Evolutionary conservation across 2,329 filamentous ascomycete genomes (phyloP).

Genomic region (Exophiala calicioides): DNA sequence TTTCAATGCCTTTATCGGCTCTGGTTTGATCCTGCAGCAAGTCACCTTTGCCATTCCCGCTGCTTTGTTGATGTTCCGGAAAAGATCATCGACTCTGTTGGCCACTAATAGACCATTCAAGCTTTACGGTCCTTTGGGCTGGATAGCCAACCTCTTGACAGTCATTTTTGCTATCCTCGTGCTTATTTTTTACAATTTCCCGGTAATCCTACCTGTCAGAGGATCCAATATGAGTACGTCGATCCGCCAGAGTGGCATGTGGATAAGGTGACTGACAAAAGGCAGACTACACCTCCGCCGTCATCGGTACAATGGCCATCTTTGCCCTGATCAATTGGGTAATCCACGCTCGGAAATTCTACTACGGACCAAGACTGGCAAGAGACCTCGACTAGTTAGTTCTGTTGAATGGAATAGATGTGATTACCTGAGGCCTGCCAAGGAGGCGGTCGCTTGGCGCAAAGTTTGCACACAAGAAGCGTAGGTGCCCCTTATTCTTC

Average conservation of each 20-base stretch:
- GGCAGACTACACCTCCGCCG: constrained; percentile 25
- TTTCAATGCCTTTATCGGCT: constrained; percentile 34
- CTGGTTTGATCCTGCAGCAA: constrained; percentile 24
- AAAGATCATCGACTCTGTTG: constrained; percentile 28
- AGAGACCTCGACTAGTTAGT: neutral
- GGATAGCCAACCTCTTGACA: constrained; percentile 31
- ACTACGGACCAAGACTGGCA: constrained; percentile 18
- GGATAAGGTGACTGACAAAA: neutral
- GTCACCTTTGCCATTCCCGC: constrained; percentile 34
- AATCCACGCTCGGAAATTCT: constrained; percentile 24
- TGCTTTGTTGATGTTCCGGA: constrained; percentile 32
- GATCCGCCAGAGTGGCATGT: neutral
- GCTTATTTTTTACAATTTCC: constrained; percentile 36
- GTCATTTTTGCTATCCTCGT: constrained; percentile 31
- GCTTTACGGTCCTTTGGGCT: constrained; percentile 27
- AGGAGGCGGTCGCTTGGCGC: too few species aligned
- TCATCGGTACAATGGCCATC: constrained; percentile 25
- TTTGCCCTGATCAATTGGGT: constrained; percentile 30
- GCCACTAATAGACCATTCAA: constrained; percentile 9
- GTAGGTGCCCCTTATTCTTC: too few species aligned
- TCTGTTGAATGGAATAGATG: too few species aligned
- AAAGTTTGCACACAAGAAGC: too few species aligned
- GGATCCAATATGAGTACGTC: constrained; percentile 34
- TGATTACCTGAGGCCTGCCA: too few species aligned
- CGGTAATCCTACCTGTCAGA: constrained; percentile 31